Evolutionary conservation across 352 stramenopile genomes (phyloP).

Genomic region (Phytopythium helicoides): DNA sequence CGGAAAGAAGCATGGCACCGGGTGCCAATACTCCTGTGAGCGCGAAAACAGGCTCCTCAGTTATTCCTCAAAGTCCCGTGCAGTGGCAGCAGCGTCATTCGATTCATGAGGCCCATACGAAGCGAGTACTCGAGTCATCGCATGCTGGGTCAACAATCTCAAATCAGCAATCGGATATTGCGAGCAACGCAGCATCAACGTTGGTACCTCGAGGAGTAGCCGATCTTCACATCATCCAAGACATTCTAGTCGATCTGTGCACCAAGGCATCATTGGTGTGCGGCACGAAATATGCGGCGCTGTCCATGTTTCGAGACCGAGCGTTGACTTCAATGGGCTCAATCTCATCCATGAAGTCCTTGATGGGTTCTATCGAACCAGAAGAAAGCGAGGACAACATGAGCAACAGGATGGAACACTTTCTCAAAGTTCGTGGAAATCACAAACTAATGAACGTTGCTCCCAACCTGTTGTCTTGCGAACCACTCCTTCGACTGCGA

Average conservation of each 20-base stretch:
- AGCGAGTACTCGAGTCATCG: neutral
- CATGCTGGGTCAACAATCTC: neutral
- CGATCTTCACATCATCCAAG: slow-evolving; percentile 38
- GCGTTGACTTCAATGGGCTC: neutral
- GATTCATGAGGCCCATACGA: neutral
- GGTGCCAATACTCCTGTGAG: neutral
- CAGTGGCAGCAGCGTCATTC: neutral
- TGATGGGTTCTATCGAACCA: neutral
- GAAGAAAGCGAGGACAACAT: slow-evolving; percentile 11
- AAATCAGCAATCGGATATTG: slow-evolving; percentile 27
- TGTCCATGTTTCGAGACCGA: slow-evolving; percentile 46
- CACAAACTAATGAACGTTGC: slow-evolving; percentile 57
- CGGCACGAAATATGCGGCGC: slow-evolving; percentile 49
- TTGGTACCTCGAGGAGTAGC: slow-evolving; percentile 28
- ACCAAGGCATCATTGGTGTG: slow-evolving; percentile 37
- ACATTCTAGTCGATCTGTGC: slow-evolving; percentile 57
- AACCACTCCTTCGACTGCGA: slow-evolving; percentile 50
- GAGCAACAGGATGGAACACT: slow-evolving; percentile 29
- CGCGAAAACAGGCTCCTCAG: too few species aligned
- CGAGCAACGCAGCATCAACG: neutral
- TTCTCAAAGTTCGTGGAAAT: slow-evolving; percentile 41
- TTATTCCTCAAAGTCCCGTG: neutral
- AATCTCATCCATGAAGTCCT: neutral
- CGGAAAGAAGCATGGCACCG: neutral
- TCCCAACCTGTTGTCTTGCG: slow-evolving; percentile 62